Conservation (phyloP, 2,329 filamentous ascomycete species). For the Talaromyces marneffei region DNA sequence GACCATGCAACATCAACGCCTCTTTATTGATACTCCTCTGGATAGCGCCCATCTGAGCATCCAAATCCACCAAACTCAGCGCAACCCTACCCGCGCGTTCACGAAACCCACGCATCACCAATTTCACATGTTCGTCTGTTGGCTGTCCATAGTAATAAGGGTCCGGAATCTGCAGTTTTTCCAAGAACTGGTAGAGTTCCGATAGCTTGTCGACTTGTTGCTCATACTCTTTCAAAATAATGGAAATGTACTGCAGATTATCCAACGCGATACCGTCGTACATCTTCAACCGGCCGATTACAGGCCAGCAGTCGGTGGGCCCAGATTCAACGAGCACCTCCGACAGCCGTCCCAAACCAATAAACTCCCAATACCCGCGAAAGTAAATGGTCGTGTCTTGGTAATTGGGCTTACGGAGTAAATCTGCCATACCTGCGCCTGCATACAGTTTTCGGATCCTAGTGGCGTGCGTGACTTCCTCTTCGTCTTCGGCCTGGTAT, state of each 20-base stretch:
- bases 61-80: constrained; percentile 15
- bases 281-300: constrained; percentile 18
- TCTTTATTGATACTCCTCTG: constrained; percentile 41
- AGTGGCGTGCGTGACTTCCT: constrained; percentile 15
- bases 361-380: not conserved
- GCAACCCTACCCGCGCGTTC: constrained; percentile 16
- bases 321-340: not conserved
- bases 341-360: not conserved
- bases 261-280: constrained; percentile 18
- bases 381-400: not conserved
- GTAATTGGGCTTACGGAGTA: not conserved
- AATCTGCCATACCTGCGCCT: constrained; percentile 17
- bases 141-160: not conserved
- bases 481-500: constrained; percentile 18
- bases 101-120: constrained; percentile 3
- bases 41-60: constrained; percentile 18
- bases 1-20: constrained; percentile 49
- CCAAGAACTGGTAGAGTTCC: constrained; percentile 17
- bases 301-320: constrained; percentile 3
- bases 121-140: not conserved
- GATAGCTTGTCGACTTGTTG: constrained; percentile 17
- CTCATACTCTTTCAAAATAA: constrained; percentile 20
- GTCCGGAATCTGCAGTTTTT: constrained; percentile 9
- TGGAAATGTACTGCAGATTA: constrained; percentile 16
- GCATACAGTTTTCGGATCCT: constrained; percentile 18